These are phyloP conservation scores for Punica granatum DNA, from an alignment of 345 rosid species.

Conservation along the genomic window DNA sequence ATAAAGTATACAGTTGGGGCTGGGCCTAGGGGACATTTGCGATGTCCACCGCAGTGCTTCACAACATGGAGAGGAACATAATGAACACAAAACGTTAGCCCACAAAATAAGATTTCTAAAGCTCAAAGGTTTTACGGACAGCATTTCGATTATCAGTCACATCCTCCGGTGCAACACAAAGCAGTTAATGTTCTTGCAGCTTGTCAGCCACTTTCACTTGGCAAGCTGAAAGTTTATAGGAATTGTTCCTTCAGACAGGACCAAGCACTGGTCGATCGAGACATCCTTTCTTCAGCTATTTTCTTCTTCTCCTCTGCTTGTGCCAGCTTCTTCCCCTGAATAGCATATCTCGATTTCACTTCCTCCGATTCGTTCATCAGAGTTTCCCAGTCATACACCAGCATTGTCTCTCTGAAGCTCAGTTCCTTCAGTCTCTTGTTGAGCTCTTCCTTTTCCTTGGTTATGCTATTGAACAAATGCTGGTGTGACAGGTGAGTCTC, in stretches of 20 bases:
- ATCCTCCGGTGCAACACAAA: not conserved
- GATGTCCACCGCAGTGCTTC: too few species aligned
- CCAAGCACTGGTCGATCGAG: not conserved
- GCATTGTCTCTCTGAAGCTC: not conserved
- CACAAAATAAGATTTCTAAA: too few species aligned
- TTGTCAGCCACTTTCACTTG: too few species aligned
- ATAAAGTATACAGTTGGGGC: too few species aligned
- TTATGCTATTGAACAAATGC: not conserved
- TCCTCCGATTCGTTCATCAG: not conserved
- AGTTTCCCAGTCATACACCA: not conserved
- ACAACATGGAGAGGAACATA: too few species aligned
- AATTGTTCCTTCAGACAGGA: constrained; percentile 2
- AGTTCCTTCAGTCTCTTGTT: not conserved
- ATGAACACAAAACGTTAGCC: too few species aligned
- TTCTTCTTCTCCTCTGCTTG: not conserved
- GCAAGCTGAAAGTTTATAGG: not conserved
- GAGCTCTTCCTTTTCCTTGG: constrained; percentile 3
- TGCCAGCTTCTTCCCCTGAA: not conserved
- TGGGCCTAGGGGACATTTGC: too few species aligned
- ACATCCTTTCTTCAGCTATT: constrained; percentile 1
- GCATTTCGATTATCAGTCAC: too few species aligned
- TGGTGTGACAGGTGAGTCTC: not conserved
- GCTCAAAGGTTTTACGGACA: too few species aligned
- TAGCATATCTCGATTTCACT: not conserved
- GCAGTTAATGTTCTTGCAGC: too few species aligned